Conservation (phyloP, 208 protist species). For the Lotmaria passim region DNA sequence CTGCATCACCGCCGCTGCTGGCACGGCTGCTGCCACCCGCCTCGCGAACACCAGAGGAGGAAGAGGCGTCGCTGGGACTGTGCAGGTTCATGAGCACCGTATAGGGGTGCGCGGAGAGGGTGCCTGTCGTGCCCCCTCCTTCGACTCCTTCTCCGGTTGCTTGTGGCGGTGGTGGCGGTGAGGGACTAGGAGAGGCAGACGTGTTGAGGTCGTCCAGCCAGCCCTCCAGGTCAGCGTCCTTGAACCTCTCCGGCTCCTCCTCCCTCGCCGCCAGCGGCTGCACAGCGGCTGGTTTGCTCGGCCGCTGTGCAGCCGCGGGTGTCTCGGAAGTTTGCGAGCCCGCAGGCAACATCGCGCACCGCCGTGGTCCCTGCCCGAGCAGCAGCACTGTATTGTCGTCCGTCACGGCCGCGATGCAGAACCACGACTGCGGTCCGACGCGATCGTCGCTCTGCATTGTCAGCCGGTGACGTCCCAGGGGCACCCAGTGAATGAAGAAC, state of each 20-base stretch:
- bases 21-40: too few relatives aligned
- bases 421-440: slow-evolving; percentile 30
- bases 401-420: slow-evolving; percentile 46
- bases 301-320: not conserved
- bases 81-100: slow-evolving; percentile 38
- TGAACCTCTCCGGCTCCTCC: slow-evolving; percentile 12
- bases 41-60: not conserved
- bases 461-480: slow-evolving; percentile 45
- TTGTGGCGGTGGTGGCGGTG: not conserved
- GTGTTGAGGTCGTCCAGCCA: slow-evolving; percentile 56
- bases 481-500: slow-evolving; percentile 49
- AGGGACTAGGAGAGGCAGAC: not conserved
- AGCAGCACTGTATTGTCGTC: slow-evolving; percentile 48
- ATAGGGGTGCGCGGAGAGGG: slow-evolving; percentile 14
- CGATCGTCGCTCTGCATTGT: slow-evolving; percentile 16
- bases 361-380: slow-evolving; percentile 28
- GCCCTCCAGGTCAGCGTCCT: slow-evolving; percentile 29
- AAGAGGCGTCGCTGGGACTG: slow-evolving; percentile 5
- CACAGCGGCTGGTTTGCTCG: not conserved
- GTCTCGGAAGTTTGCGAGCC: not conserved
- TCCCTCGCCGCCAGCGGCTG: not conserved
- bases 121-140: not conserved
- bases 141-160: not conserved
- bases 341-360: not conserved
- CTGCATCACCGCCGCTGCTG: too few relatives aligned